Base-by-base conservation (phyloP, 257 asterid genomes). In the Mitragyna speciosa region DNA sequence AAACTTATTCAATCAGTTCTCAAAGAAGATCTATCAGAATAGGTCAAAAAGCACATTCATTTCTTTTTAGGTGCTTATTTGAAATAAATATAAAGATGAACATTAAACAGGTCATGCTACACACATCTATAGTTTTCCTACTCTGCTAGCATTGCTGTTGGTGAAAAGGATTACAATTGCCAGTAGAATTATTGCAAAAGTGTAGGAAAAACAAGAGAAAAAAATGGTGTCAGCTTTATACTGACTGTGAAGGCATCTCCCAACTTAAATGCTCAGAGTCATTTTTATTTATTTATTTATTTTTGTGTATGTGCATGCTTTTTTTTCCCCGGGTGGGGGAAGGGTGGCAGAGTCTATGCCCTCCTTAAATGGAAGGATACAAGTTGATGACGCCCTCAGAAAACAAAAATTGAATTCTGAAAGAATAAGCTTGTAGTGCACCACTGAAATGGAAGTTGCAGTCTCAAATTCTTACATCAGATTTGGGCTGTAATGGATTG, bases 401-500 rank as follows among this genome's bases (percentile, higher is more conserved):
- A 7, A 59, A 61, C 33, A 63, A 69, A 41, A 43, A 67, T 36
- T 69, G 30, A 69, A 69, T 26, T 11, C 6, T 22, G 12, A 63
- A 63, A n/a, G 19, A 8, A 12, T 20, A 69, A 19, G 41, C 65
- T 51, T 73, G 48, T 16, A 70, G 5, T 70, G 59, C 31, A 20
- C 28, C 28, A 70, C 9, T 43, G 2, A 49, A 72, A n/a, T 7
- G 11, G 10, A 33, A 24, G 11, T 22, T 26, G 12, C 14, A 5
- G 26, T 58, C 31, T 24, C 41, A n/a, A 31, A 84, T 59, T 83
- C 91, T 86, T 77, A 87, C 98, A 82, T 92, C 97, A 24, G 89
- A 82, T 84, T 91, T 92, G 78, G 83, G 85, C 82, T 91, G 96
- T 86, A 94, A 78, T 39, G 94, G 94, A 80, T 89, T 80, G 36